Conservation (phyloP, 495 filamentous ascomycete species). For the Daldinia grandis region DNA sequence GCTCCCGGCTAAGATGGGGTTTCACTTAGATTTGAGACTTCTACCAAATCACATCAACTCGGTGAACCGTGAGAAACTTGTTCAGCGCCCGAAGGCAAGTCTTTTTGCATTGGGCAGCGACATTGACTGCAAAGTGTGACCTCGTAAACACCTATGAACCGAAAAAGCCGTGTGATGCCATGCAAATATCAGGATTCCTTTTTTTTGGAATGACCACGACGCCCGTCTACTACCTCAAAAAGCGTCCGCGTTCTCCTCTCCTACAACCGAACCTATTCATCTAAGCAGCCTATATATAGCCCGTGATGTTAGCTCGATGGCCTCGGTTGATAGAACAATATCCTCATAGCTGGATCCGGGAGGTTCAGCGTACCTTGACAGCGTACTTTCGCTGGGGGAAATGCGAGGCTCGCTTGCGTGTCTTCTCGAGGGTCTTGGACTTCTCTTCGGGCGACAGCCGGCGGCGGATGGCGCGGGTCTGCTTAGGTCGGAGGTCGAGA, state of each 20-base stretch:
- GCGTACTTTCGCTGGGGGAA: slow-evolving; percentile 99
- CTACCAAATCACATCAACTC: slow-evolving; percentile 9
- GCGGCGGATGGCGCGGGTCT: slow-evolving; percentile 94
- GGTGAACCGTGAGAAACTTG: background rate
- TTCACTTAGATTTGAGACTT: background rate
- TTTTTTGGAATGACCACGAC: slow-evolving; percentile 49
- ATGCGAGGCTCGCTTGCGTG: slow-evolving; percentile 91
- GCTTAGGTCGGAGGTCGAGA: slow-evolving; percentile 95
- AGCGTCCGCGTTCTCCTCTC: slow-evolving; percentile 36
- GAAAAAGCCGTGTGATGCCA: slow-evolving; percentile 52
- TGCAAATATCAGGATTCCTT: slow-evolving; percentile 49
- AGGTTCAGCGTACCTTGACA: slow-evolving; percentile 77
- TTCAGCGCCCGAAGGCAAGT: slow-evolving; percentile 46
- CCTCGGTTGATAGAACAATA: background rate
- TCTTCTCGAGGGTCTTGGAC: slow-evolving; percentile 80
- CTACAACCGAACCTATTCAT: slow-evolving; percentile 29
- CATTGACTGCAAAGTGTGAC: slow-evolving; percentile 49
- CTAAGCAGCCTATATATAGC: slow-evolving; percentile 39
- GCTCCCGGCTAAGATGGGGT: background rate
- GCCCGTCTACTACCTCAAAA: slow-evolving; percentile 36
- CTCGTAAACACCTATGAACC: slow-evolving; percentile 52
- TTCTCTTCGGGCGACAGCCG: slow-evolving; percentile 90
- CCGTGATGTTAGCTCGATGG: slow-evolving; percentile 11
- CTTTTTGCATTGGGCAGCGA: slow-evolving; percentile 48
- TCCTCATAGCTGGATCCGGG: background rate